Conservation (phyloP, 192 early-diverging fungal genomes). For the Backusella westeae region DNA sequence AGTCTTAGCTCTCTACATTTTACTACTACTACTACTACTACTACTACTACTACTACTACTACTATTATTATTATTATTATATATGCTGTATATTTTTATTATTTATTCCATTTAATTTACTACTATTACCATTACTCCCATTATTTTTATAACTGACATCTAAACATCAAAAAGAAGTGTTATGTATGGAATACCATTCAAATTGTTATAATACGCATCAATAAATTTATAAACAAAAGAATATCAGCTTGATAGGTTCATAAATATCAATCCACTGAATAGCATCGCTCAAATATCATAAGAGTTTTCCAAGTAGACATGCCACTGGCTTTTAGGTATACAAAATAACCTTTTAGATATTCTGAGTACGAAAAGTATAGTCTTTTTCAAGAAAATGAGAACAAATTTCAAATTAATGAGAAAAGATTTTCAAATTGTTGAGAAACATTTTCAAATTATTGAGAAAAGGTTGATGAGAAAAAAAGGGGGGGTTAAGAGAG, state of each 20-base stretch:
- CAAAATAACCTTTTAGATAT: background rate
- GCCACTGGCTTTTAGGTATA: background rate
- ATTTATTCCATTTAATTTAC: background rate
- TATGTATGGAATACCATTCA: background rate
- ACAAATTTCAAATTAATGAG: too few relatives aligned
- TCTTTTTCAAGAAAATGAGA: too few relatives aligned
- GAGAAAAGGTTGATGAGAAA: too few relatives aligned
- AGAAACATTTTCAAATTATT: too few relatives aligned
- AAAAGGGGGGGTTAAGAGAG: too few relatives aligned
- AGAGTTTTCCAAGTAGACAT: background rate
- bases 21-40: background rate
- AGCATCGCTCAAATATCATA: background rate
- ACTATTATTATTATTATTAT: background rate
- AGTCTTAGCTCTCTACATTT: too few relatives aligned
- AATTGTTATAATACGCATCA: too few relatives aligned
- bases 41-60: background rate
- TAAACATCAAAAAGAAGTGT: background rate
- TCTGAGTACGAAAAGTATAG: background rate
- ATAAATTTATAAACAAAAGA: background rate
- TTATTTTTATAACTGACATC: background rate
- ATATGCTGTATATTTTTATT: slow-evolving; percentile 4
- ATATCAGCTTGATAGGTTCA: background rate
- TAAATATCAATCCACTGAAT: background rate
- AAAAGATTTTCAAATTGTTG: too few relatives aligned
- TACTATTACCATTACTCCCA: background rate